Conservation (phyloP, 192 early-diverging fungal genomes). For the Coemansia sp. region DNA sequence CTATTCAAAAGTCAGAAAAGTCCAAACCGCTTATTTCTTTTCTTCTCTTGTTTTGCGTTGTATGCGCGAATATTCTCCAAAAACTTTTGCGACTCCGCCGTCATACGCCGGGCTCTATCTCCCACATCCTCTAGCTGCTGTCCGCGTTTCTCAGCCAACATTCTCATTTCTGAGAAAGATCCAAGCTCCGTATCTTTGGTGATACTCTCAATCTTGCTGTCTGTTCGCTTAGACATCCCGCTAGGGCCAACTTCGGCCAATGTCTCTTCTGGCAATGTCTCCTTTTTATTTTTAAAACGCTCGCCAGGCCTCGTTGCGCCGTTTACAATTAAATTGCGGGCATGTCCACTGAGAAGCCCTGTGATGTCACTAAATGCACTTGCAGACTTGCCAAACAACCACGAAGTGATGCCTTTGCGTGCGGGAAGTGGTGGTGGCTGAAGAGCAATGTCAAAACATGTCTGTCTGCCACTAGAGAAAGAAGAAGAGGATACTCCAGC, state of each 20-base stretch:
- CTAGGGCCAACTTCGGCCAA: neutral
- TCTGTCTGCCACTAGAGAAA: neutral
- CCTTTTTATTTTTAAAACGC: constrained; percentile 8
- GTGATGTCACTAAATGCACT: constrained; percentile 34
- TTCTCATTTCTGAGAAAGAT: constrained; percentile 12
- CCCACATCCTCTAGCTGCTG: constrained; percentile 30
- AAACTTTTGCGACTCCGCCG: constrained; percentile 27
- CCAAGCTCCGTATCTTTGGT: constrained; percentile 9
- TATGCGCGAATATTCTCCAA: constrained; percentile 41
- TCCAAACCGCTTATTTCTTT: constrained; percentile 31
- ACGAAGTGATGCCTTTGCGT: constrained; percentile 47
- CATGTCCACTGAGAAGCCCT: constrained; percentile 30
- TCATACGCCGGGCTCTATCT: constrained; percentile 23
- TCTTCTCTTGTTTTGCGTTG: constrained; percentile 41
- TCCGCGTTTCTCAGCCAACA: constrained; percentile 43
- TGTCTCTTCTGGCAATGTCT: neutral
- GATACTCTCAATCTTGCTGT: constrained; percentile 18
- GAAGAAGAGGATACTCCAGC: neutral
- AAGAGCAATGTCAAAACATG: constrained; percentile 18
- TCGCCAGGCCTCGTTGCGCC: constrained; percentile 31
- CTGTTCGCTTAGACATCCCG: neutral
- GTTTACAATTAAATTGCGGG: constrained; percentile 26
- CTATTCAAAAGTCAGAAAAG: constrained; percentile 19
- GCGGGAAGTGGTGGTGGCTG: constrained; percentile 19
- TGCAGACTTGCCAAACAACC: constrained; percentile 41